Conservation (phyloP, 2,329 filamentous ascomycete genomes). For the Colletotrichum horii region DNA sequence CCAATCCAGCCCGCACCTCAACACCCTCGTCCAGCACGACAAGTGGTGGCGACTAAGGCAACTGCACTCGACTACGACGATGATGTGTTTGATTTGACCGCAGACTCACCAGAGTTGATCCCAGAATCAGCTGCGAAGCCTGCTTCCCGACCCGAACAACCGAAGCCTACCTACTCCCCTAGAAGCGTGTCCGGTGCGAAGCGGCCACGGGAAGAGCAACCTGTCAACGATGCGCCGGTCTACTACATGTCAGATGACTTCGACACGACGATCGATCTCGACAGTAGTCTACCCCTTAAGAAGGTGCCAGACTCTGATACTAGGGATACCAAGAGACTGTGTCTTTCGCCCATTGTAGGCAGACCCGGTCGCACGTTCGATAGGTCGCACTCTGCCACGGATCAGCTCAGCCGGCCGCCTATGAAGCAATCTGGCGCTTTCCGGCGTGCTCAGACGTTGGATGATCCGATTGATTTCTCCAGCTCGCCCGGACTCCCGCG, state of each 20-base stretch:
- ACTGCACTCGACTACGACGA: background rate
- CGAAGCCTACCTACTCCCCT: background rate
- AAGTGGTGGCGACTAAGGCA: background rate
- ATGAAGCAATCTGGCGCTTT: background rate
- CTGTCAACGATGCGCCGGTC: constrained; percentile 20
- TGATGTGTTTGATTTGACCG: constrained; percentile 24
- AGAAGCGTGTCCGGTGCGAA: background rate
- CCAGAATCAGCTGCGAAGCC: background rate
- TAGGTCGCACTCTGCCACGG: background rate
- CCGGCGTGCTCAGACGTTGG: background rate
- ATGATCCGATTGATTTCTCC: constrained; percentile 39
- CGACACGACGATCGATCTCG: constrained; percentile 43
- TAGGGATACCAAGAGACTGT: constrained; percentile 33
- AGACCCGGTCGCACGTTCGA: background rate
- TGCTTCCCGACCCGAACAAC: background rate
- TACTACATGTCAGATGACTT: constrained; percentile 46
- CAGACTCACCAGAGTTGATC: background rate
- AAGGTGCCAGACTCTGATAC: constrained; percentile 14
- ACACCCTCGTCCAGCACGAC: background rate
- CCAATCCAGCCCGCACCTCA: background rate
- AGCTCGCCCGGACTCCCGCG: constrained; percentile 34
- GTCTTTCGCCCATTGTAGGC: constrained; percentile 24
- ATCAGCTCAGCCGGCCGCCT: background rate
- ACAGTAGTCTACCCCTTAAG: constrained; percentile 12
- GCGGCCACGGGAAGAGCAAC: background rate